Conservation (phyloP, 345 rosid genomes). For the Citrus maxima region DNA sequence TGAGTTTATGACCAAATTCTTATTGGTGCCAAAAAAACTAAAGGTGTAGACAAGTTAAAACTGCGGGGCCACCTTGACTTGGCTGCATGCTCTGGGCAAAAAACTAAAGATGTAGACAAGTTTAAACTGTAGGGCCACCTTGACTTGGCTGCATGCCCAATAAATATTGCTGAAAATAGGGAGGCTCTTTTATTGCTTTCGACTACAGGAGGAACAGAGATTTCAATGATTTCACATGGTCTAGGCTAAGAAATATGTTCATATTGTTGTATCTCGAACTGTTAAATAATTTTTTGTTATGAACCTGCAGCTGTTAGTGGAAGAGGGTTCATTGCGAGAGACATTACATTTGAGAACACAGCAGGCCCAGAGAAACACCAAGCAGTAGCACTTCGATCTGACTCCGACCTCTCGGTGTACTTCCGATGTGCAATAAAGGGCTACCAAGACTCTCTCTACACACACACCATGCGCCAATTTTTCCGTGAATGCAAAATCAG, state of each 20-base stretch:
- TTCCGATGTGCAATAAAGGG: constrained; percentile 62
- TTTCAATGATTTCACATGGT: background rate
- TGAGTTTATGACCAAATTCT: background rate
- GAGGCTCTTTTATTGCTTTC: background rate
- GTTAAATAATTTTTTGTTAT: background rate
- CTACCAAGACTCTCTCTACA: constrained; percentile 84
- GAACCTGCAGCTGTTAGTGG: constrained; percentile 75
- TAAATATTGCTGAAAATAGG: background rate
- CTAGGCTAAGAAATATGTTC: background rate
- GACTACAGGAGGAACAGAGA: background rate
- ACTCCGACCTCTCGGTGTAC: constrained; percentile 68
- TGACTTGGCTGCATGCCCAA: background rate
- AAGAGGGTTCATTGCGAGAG: constrained; percentile 75
- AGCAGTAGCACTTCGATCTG: constrained; percentile 77
- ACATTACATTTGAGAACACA: constrained; percentile 77
- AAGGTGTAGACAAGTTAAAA: background rate
- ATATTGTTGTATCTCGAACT: background rate
- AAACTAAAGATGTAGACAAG: background rate
- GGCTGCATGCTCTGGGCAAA: background rate
- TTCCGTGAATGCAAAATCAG: constrained; percentile 74
- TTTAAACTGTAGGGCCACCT: background rate
- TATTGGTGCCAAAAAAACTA: background rate
- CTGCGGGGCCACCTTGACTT: background rate
- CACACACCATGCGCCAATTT: constrained; percentile 88
- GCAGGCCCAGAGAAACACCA: constrained; percentile 87